Base-by-base conservation (phyloP, 345 rosid species). In the Zanthoxylum bungeanum region DNA sequence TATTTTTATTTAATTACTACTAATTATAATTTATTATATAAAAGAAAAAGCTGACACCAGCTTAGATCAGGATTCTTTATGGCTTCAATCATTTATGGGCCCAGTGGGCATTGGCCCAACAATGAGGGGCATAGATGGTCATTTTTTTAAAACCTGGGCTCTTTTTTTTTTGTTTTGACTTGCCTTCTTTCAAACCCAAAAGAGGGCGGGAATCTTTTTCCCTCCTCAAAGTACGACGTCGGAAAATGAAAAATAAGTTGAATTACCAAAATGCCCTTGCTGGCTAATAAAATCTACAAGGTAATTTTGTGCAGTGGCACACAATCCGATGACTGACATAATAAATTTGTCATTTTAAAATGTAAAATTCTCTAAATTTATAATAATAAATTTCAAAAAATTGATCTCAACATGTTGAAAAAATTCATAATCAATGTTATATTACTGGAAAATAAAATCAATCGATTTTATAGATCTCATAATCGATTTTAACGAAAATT, bases 161-260 rank as follows among this genome's bases (percentile, higher is more conserved):
- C 24, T 73, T 42, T n/a, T 50, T 16, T 44, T 14, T 44, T 4
- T 1, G 14, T 19, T 58, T 60, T 60, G 28, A 52, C 49, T 34
- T 25, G 4, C 30, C 59, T 14, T 31, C 44, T 40, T 68, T 60
- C 36, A 69, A 73, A 73, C 40, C 34, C 16, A 24, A 30, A 17
- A 55, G 3, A 36, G 67, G 30, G 78, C 78, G 78, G 69, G 78
- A 75, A 46, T 31, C 11, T 17, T 37, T 55, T 39, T 39, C 62
- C 72, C 27, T 62, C 47, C 0, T 3, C 0, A 1, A 14, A 7
- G 14, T 36, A 7, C 36, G 22, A 52, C 70, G 31, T 28, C 33
- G 42, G 59, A 33, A 47, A 21, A 4, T 8, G 22, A 0, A 68
- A 55, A 37, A 2, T 0, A 7, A 2, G 0, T 1, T 16, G 7